A percentile compares a stretch with the other conserved stretches of the same genome.
phyloP scores from a whole-genome alignment of 306 rosid genomes.

The Ormosia semicastrata region DNA sequence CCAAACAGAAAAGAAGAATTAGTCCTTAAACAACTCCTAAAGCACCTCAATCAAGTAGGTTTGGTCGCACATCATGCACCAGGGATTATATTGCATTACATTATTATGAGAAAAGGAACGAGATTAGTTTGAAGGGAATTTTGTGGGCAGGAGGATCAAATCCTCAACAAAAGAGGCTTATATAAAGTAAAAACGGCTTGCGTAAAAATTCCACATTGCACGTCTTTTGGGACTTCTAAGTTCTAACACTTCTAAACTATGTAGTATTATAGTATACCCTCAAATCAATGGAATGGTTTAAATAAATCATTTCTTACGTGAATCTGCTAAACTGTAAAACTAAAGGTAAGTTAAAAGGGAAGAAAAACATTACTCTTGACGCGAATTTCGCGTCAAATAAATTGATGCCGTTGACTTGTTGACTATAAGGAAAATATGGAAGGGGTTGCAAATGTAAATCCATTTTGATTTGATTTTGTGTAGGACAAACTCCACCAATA shows the following conservation, averaged over 20 bases:
- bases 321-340: neutral
- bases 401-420: neutral
- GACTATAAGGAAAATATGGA: slow-evolving; percentile 20
- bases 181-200: neutral
- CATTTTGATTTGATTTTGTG: neutral
- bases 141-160: neutral
- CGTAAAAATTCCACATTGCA: neutral
- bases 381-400: neutral
- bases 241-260: neutral
- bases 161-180: neutral
- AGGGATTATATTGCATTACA: neutral
- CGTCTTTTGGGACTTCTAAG: neutral
- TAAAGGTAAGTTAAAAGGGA: neutral
- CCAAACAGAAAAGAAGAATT: neutral
- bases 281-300: neutral
- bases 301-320: neutral
- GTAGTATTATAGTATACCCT: neutral
- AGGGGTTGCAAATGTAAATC: neutral
- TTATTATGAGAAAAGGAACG: neutral
- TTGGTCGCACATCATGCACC: neutral
- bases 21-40: neutral
- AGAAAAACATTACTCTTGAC: neutral
- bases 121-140: neutral
- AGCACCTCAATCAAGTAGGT: neutral
- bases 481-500: slow-evolving; percentile 37